These are phyloP conservation scores for Microdochium trichocladiopsis DNA, from an alignment of 2,329 filamentous ascomycete genomes.

Conservation along the genomic window DNA sequence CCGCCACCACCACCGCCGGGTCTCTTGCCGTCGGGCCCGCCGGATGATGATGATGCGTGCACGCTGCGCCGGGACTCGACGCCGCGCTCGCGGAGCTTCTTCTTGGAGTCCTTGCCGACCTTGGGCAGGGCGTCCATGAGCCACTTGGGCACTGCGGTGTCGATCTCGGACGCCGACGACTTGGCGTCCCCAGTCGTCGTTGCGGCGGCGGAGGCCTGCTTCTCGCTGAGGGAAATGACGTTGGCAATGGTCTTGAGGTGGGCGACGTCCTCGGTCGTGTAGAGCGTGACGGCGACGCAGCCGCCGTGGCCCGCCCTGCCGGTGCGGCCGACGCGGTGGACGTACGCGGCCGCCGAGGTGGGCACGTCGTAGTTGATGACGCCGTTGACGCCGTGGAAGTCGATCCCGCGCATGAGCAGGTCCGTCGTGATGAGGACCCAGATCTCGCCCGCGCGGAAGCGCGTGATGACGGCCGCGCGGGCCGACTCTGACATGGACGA, in stretches of 20 bases:
- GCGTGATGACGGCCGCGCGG: constrained; percentile 76
- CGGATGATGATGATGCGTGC: no score
- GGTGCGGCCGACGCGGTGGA: constrained; percentile 88
- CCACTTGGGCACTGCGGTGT: constrained; percentile 66
- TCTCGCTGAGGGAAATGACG: constrained; percentile 79
- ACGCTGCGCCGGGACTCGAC: constrained; percentile 52
- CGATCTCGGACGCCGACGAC: neutral
- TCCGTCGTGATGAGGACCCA: constrained; percentile 98
- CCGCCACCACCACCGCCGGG: constrained; percentile 39
- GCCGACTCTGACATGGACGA: constrained; percentile 72
- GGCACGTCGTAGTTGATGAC: constrained; percentile 98
- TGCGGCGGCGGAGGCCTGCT: constrained; percentile 50
- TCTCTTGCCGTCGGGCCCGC: neutral
- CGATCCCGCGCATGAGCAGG: constrained; percentile 82
- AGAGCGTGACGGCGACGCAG: constrained; percentile 87
- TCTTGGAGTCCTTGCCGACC: constrained; percentile 75
- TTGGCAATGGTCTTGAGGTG: constrained; percentile 88
- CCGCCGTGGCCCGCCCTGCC: constrained; percentile 76
- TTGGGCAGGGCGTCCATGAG: constrained; percentile 80
- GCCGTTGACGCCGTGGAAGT: constrained; percentile 91
- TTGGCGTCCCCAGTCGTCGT: constrained; percentile 28
- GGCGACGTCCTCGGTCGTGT: constrained; percentile 90
- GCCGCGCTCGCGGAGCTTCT: constrained; percentile 73
- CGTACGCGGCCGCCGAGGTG: constrained; percentile 80
- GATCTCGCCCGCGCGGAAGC: constrained; percentile 84